Evolutionary conservation across 805 yeast species (phyloP).

Genomic region (Clavispora asparagi): DNA sequence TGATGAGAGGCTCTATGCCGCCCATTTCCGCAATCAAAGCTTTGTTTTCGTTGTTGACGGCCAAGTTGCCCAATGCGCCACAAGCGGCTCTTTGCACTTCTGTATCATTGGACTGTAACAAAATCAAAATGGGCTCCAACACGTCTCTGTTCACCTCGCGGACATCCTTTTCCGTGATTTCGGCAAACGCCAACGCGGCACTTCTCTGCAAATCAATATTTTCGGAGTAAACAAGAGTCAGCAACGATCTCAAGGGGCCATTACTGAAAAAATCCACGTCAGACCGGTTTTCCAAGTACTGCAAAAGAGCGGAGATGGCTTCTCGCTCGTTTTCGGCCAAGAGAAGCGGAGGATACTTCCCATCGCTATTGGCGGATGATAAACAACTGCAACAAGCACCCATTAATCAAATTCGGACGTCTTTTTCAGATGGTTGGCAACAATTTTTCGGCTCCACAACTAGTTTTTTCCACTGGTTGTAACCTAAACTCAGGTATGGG

Average conservation of each 20-base stretch:
- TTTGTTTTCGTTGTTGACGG: constrained; percentile 94
- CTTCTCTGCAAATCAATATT: constrained; percentile 92
- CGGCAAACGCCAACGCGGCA: constrained; percentile 98
- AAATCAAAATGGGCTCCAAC: constrained; percentile 84
- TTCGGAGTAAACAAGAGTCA: constrained; percentile 90
- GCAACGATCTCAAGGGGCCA: constrained; percentile 83
- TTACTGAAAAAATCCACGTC: constrained; percentile 86
- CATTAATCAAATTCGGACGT: constrained; percentile 16
- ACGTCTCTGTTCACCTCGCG: constrained; percentile 88
- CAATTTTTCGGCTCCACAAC: neutral
- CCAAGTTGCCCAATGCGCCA: constrained; percentile 97
- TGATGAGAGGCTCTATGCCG: constrained; percentile 90
- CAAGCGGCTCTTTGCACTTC: constrained; percentile 99
- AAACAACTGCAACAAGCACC: constrained; percentile 42
- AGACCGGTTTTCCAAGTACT: constrained; percentile 79
- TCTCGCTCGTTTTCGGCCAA: constrained; percentile 92
- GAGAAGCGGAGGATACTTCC: constrained; percentile 69
- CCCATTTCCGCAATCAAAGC: constrained; percentile 95
- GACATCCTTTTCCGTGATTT: constrained; percentile 94
- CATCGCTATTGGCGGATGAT: constrained; percentile 43
- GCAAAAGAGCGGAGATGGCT: constrained; percentile 86
- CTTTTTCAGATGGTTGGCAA: neutral
- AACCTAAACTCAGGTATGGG: neutral
- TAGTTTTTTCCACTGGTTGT: neutral
- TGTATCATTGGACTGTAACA: constrained; percentile 80